Evolutionary conservation across 345 rosid genomes (phyloP).

Genomic region (Eucalyptus tenuipes): DNA sequence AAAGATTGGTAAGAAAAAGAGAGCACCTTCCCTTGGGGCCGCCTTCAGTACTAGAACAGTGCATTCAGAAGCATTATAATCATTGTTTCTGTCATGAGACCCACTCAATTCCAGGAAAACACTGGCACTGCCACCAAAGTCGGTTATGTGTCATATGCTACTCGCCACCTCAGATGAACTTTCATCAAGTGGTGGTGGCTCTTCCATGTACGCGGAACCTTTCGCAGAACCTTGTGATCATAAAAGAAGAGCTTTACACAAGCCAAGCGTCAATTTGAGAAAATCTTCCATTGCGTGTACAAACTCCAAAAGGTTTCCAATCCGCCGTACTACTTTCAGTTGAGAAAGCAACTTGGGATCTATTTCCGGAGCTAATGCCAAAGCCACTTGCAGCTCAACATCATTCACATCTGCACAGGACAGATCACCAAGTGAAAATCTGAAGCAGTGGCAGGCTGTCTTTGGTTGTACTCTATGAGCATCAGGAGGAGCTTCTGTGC

Average conservation of each 20-base stretch:
- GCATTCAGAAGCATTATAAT: slow-evolving; percentile 75
- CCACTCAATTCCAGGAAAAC: slow-evolving; percentile 47
- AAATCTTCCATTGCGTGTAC: slow-evolving; percentile 85
- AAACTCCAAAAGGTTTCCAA: slow-evolving; percentile 27
- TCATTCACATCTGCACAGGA: too few species aligned
- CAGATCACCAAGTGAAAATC: too few species aligned
- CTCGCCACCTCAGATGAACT: slow-evolving; percentile 20
- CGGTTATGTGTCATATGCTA: slow-evolving; percentile 60
- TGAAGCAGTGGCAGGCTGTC: slow-evolving; percentile 37
- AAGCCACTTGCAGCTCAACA: too few species aligned
- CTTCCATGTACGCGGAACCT: slow-evolving; percentile 30
- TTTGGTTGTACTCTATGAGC: slow-evolving; percentile 73
- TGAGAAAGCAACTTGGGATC: too few species aligned
- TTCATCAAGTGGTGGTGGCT: slow-evolving; percentile 49
- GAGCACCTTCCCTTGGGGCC: slow-evolving; percentile 83
- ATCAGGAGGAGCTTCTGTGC: slow-evolving; percentile 88
- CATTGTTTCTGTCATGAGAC: slow-evolving; percentile 25
- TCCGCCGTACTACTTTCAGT: accelerated
- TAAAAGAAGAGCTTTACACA: slow-evolving; percentile 70
- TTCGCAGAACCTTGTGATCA: slow-evolving; percentile 41
- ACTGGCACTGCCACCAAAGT: slow-evolving; percentile 51
- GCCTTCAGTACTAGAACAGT: slow-evolving; percentile 54
- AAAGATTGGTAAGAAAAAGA: slow-evolving; percentile 65
- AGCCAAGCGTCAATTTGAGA: slow-evolving; percentile 74
- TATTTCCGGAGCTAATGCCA: accelerated